Percentiles rank a stretch among this genome's conserved stretches.
phyloP scores from a whole-genome alignment of 1,139 yeast species.

The Pichia sp. region DNA sequence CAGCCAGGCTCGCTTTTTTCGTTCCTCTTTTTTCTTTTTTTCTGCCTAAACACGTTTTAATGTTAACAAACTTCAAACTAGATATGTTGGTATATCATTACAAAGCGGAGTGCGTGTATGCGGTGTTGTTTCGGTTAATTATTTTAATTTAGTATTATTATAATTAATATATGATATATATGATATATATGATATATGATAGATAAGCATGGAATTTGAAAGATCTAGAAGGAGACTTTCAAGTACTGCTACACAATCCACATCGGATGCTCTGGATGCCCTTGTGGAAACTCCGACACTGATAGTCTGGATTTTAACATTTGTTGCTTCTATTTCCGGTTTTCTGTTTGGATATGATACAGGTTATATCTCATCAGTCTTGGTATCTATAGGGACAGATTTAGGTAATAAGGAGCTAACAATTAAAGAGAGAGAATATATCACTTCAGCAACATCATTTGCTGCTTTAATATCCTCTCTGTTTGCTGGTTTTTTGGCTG shows the following conservation, averaged over 20 bases:
- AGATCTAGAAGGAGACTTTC: constrained; percentile 2
- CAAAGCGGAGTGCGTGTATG: no score
- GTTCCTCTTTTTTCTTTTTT: no score
- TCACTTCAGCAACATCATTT: constrained; percentile 51
- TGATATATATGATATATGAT: no score
- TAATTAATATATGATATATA: no score
- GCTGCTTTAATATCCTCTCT: constrained; percentile 53
- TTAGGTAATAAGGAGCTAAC: constrained; percentile 38
- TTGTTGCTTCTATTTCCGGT: constrained; percentile 43
- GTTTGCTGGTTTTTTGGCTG: constrained; percentile 46
- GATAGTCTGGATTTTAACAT: constrained; percentile 22
- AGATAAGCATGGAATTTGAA: no score
- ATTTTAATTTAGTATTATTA: no score
- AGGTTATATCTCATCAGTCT: constrained; percentile 53
- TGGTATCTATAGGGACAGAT: constrained; percentile 48
- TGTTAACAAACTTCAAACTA: no score
- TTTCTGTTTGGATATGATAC: constrained; percentile 62
- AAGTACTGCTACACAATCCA: constrained; percentile 6
- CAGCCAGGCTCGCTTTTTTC: no score
- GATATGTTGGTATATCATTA: no score
- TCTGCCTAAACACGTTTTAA: no score
- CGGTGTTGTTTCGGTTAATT: no score
- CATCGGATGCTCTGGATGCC: constrained; percentile 5
- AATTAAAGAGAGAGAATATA: constrained; percentile 45
- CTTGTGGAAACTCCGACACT: constrained; percentile 17